phyloP scores from a whole-genome alignment of 1,139 yeast genomes.

The Arxiozyma heterogenica region DNA sequence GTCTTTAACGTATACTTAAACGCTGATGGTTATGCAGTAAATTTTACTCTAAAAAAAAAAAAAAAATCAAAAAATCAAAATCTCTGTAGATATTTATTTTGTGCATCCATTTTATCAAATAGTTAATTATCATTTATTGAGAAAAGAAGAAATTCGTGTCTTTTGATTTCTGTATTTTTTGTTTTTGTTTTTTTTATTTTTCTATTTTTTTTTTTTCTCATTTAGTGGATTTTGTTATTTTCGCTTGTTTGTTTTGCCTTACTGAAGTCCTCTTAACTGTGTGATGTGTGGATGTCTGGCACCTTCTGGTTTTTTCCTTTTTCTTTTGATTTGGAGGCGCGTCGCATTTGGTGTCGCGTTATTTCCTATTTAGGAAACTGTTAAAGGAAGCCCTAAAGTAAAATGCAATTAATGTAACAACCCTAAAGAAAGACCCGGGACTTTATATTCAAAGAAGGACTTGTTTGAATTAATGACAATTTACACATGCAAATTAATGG shows the following conservation, averaged over 20 bases:
- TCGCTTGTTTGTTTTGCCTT: not conserved
- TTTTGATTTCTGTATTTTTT: too few species aligned
- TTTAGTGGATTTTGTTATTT: too few species aligned
- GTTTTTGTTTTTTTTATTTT: too few species aligned
- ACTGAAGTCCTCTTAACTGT: not conserved
- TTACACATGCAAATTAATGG: not conserved
- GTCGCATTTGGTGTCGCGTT: conserved; percentile 1
- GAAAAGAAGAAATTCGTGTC: not conserved
- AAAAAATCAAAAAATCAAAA: too few species aligned
- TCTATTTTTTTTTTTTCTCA: too few species aligned
- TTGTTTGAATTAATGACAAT: not conserved
- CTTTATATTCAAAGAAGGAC: not conserved
- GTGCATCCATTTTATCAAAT: not conserved
- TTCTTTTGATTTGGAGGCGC: not conserved
- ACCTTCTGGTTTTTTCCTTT: not conserved
- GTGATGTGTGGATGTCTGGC: not conserved
- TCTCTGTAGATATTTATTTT: not conserved
- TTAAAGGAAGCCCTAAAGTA: not conserved
- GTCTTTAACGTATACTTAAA: not conserved
- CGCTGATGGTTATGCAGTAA: not conserved
- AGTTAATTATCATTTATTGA: not conserved
- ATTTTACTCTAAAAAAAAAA: too few species aligned
- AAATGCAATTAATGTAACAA: not conserved
- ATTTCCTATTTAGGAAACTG: not conserved
- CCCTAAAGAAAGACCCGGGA: not conserved